Base-by-base conservation (phyloP, 108 stramenopile genomes). In the Cyclotella choctawhatcheeana region DNA sequence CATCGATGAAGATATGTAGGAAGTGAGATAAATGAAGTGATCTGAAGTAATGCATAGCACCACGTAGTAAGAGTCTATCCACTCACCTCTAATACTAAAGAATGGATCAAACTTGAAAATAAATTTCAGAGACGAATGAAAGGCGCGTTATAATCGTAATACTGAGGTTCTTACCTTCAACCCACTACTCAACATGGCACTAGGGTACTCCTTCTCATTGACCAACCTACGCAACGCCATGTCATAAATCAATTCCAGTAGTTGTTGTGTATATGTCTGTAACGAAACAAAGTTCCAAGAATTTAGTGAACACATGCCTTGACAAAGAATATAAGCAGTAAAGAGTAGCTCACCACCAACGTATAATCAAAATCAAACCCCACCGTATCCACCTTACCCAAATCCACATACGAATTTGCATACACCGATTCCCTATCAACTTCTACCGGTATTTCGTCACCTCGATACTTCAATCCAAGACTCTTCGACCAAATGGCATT, bases 281-380 rank as follows among this genome's bases (percentile, higher is more conserved):
- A n/a, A n/a, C n/a, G n/a, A n/a, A n/a, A n/a, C n/a, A n/a, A n/a
- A n/a, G n/a, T n/a, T n/a, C n/a, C n/a, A n/a, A n/a, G n/a, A n/a
- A n/a, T n/a, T n/a, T n/a, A n/a, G n/a, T n/a, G n/a, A n/a, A n/a
- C n/a, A n/a, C n/a, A n/a, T n/a, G n/a, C n/a, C n/a, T n/a, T n/a
- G n/a, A n/a, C n/a, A n/a, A n/a, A n/a, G n/a, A n/a, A n/a, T n/a
- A n/a, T n/a, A n/a, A n/a, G n/a, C n/a, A n/a, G n/a, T n/a, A n/a
- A n/a, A n/a, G n/a, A n/a, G n/a, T n/a, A n/a, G n/a, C n/a, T n/a
- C n/a, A n/a, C n/a, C 17, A 96, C 93, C 6, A 98, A 85, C 3
- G 98, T 98, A 67, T 97, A 98, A 73, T 98, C 98, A 66, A 92
- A 97, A 73, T 98, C 98, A 64, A 97, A 98, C 17, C 98, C 98